These are phyloP conservation scores for Paxillus involutus DNA, from an alignment of 768 basidiomycete genomes.

Conservation along the genomic window DNA sequence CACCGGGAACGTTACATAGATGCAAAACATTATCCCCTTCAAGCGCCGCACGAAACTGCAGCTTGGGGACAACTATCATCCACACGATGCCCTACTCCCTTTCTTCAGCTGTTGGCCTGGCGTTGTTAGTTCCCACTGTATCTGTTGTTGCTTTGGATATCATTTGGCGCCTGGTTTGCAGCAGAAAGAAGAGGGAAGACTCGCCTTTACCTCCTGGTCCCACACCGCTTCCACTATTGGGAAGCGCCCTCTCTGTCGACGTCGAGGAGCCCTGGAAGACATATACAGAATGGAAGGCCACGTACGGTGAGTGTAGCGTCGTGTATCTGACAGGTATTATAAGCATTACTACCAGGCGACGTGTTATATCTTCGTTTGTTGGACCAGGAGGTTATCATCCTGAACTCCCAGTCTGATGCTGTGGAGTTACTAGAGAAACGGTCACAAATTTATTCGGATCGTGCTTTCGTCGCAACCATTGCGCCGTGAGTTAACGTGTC, in stretches of 20 bases:
- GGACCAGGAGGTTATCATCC: slow-evolving; percentile 1
- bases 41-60: too few relatives aligned
- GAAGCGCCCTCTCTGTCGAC: slow-evolving; percentile 2
- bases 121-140: background rate
- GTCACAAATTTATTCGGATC: slow-evolving; percentile 15
- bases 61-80: too few relatives aligned
- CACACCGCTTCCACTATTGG: slow-evolving; percentile 5
- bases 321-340: background rate
- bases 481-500: slow-evolving; percentile 1
- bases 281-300: slow-evolving; percentile 3
- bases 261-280: slow-evolving; percentile 1
- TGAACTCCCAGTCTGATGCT: slow-evolving; percentile 5
- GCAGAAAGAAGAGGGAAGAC: background rate
- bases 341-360: slow-evolving; percentile 1
- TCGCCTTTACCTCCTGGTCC: slow-evolving; percentile 8
- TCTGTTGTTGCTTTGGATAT: background rate
- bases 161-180: background rate
- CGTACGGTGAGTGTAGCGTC: slow-evolving; percentile 1
- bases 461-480: slow-evolving; percentile 3
- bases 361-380: slow-evolving; percentile 6
- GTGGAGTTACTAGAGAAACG: slow-evolving; percentile 9
- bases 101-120: background rate
- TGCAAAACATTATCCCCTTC: too few relatives aligned
- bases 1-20: too few relatives aligned
- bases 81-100: too few relatives aligned